Evolutionary conservation across 805 yeast species (phyloP), one percentile per base, ranked within the genome.

Genomic region (Hyphopichia homilentoma): DNA sequence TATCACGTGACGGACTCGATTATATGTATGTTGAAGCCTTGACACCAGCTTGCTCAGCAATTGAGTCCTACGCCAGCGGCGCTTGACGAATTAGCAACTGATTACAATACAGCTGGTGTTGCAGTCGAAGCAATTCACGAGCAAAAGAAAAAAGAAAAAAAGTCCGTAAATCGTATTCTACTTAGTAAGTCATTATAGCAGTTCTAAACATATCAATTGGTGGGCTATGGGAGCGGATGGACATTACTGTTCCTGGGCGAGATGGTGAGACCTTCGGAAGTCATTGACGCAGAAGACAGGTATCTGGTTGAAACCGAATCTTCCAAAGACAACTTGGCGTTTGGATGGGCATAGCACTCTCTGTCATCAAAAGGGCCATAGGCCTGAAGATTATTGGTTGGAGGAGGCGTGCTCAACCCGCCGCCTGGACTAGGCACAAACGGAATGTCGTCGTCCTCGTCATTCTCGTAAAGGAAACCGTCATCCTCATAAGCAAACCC

Each of bases 341-440:
- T 57, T 2, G 73, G 73, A 42, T 66, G 73, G 3, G 73, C 70
- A 38, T 44, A 65, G 41, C 67, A 62, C 21, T 63, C 55, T 21
- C 68, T 43, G 27, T 60, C 66, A 23, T 65, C 71, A 22, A 51
- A 40, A 22, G 44, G 44, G 7, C 41, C 40, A 34, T 43, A 52
- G 3, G 43, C 29, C 9, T 33, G 29, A 2, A 41, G 26, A 15
- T 25, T 34, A 36, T 45, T 42, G 4, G 45, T 32, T 4, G 57
- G 54, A 5, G 30, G 30, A 15, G 65, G 68, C 6, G 68, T 62
- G 25, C 42, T 47, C 16, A 47, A 43, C 6, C 66, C 63, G 12
- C 44, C 47, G 6, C 57, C 61, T 3, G 55, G 50, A 16, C 47
- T 35, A 2, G 68, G 62, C 16, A 60, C 31, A 38, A 33, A 62